Conservation (phyloP, 306 rosid genomes). For the Ammopiptanthus mongolicus region DNA sequence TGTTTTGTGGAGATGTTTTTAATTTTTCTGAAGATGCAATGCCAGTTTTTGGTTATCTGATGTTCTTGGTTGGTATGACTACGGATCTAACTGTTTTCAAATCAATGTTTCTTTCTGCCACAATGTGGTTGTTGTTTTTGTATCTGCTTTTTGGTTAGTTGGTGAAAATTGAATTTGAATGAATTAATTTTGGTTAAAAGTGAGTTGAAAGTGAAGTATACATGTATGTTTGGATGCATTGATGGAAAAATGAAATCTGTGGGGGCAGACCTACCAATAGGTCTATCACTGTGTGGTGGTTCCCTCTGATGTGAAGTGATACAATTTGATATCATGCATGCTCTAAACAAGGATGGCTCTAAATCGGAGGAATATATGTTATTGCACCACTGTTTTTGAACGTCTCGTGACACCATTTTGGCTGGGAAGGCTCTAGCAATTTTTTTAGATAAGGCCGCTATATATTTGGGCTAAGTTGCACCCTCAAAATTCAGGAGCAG, state of each 20-base stretch:
- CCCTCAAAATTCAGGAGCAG: too few species aligned
- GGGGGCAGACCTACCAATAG: neutral
- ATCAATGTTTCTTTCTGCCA: neutral
- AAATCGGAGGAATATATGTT: too few species aligned
- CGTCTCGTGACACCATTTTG: too few species aligned
- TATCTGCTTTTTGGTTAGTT: neutral
- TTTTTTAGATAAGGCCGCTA: too few species aligned
- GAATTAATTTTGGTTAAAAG: too few species aligned
- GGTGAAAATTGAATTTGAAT: too few species aligned
- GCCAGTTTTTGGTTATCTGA: constrained; percentile 12
- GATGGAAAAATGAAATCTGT: too few species aligned
- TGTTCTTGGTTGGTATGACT: constrained; percentile 10
- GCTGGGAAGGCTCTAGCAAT: too few species aligned
- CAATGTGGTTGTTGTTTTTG: constrained; percentile 1
- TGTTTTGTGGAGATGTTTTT: neutral
- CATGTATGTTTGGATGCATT: too few species aligned
- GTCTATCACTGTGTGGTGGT: neutral
- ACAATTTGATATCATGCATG: neutral
- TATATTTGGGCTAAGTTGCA: too few species aligned
- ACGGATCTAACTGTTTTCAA: neutral
- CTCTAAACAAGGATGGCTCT: neutral
- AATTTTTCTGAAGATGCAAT: constrained; percentile 4
- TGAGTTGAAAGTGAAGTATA: too few species aligned
- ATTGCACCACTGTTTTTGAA: too few species aligned
- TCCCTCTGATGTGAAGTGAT: neutral